Evolutionary conservation across 2,329 filamentous ascomycete genomes (phyloP).

Genomic region (Ceratocystis alfenasii): DNA sequence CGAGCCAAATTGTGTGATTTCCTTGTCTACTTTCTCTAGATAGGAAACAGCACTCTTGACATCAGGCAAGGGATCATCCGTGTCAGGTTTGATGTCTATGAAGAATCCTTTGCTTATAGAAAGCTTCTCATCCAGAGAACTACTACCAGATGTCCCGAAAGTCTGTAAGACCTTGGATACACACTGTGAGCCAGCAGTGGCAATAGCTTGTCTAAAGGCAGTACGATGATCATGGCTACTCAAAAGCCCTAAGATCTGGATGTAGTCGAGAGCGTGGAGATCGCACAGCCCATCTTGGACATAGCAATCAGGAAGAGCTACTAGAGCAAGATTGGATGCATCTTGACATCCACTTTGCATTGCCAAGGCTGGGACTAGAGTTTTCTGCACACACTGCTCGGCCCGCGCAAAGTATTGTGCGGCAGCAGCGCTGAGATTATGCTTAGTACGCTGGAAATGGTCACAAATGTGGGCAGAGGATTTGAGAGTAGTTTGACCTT

Average conservation of each 20-base stretch:
- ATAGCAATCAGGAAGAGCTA: conserved; percentile 14
- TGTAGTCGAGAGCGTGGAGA: conserved; percentile 14
- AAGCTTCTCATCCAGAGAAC: conserved; percentile 3
- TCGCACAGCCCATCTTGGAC: conserved; percentile 14
- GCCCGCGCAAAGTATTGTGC: conserved; percentile 14
- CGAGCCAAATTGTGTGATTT: background rate
- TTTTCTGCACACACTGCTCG: conserved; percentile 16
- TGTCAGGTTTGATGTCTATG: background rate
- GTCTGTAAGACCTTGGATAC: background rate
- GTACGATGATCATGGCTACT: conserved; percentile 16
- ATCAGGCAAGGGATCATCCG: background rate
- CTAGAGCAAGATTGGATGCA: conserved; percentile 7
- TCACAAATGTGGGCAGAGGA: conserved; percentile 15
- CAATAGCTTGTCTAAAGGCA: conserved; percentile 14
- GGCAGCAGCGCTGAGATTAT: background rate
- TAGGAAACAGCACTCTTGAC: background rate
- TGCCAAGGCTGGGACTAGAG: conserved; percentile 1
- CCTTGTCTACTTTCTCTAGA: background rate
- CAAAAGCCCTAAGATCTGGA: conserved; percentile 15
- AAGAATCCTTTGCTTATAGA: conserved; percentile 12
- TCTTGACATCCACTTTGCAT: conserved; percentile 12
- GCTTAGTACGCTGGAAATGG: conserved; percentile 12
- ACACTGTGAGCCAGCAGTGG: conserved; percentile 6
- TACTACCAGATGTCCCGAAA: background rate
- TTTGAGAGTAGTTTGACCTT: conserved; percentile 2